phyloP scores from a whole-genome alignment of 257 asterid species.

The Jacaranda copaia region DNA sequence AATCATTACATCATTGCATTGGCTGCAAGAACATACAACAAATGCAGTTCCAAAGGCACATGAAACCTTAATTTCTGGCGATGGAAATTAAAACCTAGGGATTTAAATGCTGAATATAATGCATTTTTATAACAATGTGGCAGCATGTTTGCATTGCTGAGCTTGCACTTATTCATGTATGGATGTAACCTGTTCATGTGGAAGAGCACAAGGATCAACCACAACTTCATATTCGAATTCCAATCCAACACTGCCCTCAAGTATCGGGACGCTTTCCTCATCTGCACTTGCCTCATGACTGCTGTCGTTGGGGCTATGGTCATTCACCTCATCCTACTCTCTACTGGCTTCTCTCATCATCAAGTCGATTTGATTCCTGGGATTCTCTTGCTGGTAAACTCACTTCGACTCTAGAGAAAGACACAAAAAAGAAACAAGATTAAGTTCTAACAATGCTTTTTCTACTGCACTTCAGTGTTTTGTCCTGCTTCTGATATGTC shows the following conservation, averaged over 20 bases:
- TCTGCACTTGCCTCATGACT: constrained; percentile 84
- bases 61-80: background rate
- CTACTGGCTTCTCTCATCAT: constrained; percentile 54
- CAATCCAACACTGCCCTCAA: constrained; percentile 70
- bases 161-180: constrained; percentile 90
- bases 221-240: constrained; percentile 89
- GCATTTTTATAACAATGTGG: constrained; percentile 13
- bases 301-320: constrained; percentile 81
- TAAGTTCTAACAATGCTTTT: background rate
- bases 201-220: constrained; percentile 85
- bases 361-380: constrained; percentile 79
- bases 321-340: constrained; percentile 77
- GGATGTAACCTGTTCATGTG: constrained; percentile 92
- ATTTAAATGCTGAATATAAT: no score
- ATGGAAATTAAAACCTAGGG: no score
- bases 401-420: background rate
- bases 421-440: background rate
- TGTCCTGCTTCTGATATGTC: constrained; percentile 64
- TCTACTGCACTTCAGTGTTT: constrained; percentile 51
- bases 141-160: constrained; percentile 95
- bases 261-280: constrained; percentile 88
- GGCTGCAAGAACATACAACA: no score
- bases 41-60: background rate
- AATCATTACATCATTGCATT: no score
- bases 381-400: constrained; percentile 70